These are phyloP conservation scores for Saccharomycopsis amapae DNA, from an alignment of 805 yeast genomes.

Conservation along the genomic window DNA sequence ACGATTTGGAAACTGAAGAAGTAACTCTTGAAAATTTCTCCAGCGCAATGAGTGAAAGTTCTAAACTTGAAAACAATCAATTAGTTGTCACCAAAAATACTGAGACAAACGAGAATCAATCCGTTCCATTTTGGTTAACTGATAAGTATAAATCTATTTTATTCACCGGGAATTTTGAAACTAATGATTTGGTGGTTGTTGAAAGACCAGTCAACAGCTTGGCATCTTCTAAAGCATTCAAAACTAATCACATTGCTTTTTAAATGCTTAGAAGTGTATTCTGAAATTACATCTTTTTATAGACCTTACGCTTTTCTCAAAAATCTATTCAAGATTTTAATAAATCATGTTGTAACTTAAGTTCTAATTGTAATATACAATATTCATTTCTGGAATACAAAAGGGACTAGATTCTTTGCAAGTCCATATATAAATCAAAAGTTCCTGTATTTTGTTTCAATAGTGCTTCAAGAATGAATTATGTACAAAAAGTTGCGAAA, in stretches of 20 bases:
- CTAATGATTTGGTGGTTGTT: slow-evolving; percentile 57
- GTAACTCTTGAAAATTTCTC: slow-evolving; percentile 15
- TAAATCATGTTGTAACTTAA: background rate
- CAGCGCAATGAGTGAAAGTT: slow-evolving; percentile 1
- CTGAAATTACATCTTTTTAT: too few relatives aligned
- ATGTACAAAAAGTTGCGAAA: too few relatives aligned
- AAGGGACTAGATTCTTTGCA: too few relatives aligned
- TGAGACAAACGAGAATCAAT: background rate
- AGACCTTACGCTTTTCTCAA: too few relatives aligned
- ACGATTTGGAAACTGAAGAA: slow-evolving; percentile 19
- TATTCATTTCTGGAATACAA: too few relatives aligned
- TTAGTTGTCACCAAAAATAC: background rate
- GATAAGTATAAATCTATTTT: slow-evolving; percentile 69
- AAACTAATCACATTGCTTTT: slow-evolving; percentile 25
- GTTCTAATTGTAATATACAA: too few relatives aligned
- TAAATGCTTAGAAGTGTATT: too few relatives aligned
- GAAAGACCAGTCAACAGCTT: slow-evolving; percentile 65
- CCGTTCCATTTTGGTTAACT: slow-evolving; percentile 60
- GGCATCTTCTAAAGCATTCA: slow-evolving; percentile 52
- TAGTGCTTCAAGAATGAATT: too few relatives aligned
- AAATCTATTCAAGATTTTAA: too few relatives aligned
- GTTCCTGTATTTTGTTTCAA: too few relatives aligned
- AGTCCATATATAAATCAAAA: too few relatives aligned
- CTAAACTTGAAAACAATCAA: slow-evolving; percentile 10
- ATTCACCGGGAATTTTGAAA: slow-evolving; percentile 47